Evolutionary conservation across 139 green algal genomes (phyloP).

Genomic region (Spirogloea muscicola): DNA sequence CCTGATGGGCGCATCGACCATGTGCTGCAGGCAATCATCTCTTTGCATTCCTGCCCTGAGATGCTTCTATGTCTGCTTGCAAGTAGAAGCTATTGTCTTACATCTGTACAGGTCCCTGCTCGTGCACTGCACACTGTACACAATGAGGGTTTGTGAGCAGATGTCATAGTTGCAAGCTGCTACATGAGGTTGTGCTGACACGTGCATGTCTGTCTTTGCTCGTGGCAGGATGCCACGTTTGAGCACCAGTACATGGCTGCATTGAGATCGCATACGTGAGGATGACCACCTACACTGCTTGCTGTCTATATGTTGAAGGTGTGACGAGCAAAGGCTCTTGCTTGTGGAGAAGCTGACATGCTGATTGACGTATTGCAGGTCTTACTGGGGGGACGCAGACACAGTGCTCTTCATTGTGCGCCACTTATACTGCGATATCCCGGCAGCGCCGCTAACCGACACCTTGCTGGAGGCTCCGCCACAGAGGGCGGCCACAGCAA

Average conservation of each 20-base stretch:
- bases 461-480: too few relatives aligned
- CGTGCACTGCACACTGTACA: neutral
- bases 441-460: too few relatives aligned
- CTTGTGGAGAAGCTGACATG: neutral
- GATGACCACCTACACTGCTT: neutral
- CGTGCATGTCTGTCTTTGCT: neutral
- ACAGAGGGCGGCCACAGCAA: too few relatives aligned
- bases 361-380: neutral
- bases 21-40: conserved; percentile 19
- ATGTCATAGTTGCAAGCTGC: neutral
- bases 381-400: conserved; percentile 40
- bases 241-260: conserved; percentile 38
- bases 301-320: neutral
- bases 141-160: neutral
- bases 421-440: conserved; percentile 30
- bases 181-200: neutral
- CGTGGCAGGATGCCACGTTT: conserved; percentile 40
- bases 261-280: conserved; percentile 28
- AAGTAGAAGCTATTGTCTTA: neutral
- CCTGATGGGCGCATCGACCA: conserved; percentile 39
- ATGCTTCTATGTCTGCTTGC: neutral
- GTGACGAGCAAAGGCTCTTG: neutral
- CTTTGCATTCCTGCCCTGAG: too few relatives aligned
- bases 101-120: neutral
- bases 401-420: conserved; percentile 37